Evolutionary conservation across 2,329 filamentous ascomycete genomes (phyloP).

Genomic region (Chaetomiaceae sp.): DNA sequence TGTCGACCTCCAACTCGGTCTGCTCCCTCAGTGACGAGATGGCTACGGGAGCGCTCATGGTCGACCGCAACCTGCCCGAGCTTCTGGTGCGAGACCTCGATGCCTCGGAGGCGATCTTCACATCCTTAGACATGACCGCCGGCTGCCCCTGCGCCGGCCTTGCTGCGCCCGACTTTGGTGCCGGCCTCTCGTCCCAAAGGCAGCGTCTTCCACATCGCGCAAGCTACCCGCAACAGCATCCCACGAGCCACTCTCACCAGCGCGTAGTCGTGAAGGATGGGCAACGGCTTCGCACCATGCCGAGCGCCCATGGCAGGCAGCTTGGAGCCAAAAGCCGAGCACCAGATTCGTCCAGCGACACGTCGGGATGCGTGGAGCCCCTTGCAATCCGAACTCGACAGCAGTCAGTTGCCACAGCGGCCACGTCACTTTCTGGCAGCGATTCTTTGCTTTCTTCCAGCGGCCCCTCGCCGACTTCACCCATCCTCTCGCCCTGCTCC

Average conservation of each 20-base stretch:
- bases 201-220: constrained; percentile 2
- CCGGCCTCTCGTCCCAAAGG: constrained; percentile 4
- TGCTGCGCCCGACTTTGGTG: constrained; percentile 24
- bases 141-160: constrained; percentile 39
- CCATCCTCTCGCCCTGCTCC: constrained; percentile 6
- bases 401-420: constrained; percentile 35
- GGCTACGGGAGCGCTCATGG: constrained; percentile 14
- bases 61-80: constrained; percentile 48
- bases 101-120: constrained; percentile 42
- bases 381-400: constrained; percentile 30
- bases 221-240: constrained; percentile 2
- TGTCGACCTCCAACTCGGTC: background rate
- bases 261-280: constrained; percentile 1
- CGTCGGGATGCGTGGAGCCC: constrained; percentile 32
- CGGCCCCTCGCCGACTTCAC: constrained; percentile 7
- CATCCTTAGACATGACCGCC: constrained; percentile 46
- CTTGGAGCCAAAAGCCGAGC: constrained; percentile 1
- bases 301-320: constrained; percentile 1
- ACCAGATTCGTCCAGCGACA: constrained; percentile 30
- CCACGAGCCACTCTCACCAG: background rate
- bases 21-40: constrained; percentile 4
- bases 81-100: constrained; percentile 50
- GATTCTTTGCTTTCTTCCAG: constrained; percentile 26
- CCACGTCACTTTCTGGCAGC: constrained; percentile 35
- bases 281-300: background rate